These are phyloP conservation scores for Metarhizium rileyi DNA, from an alignment of 2,329 filamentous ascomycete species.

Conservation along the genomic window DNA sequence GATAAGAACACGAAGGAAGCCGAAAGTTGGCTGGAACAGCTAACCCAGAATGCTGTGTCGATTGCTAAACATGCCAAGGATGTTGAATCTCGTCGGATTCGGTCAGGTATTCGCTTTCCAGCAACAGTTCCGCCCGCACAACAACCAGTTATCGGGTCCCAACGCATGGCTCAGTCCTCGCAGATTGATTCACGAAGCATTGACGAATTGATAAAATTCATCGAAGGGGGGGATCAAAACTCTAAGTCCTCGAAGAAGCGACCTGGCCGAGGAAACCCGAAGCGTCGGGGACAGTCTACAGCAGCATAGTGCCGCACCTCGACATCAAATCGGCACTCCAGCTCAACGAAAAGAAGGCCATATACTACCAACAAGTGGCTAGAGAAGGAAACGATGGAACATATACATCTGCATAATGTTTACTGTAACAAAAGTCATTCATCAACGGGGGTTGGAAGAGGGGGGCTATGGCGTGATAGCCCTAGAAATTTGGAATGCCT, in stretches of 20 bases:
- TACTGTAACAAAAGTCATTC: not conserved
- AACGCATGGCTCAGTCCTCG: constrained; percentile 18
- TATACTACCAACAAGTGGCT: not conserved
- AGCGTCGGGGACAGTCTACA: constrained; percentile 33
- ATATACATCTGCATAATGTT: not conserved
- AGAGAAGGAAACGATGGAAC: not conserved
- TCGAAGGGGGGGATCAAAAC: constrained; percentile 62
- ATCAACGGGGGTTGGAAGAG: not conserved
- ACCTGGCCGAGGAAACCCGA: constrained; percentile 43
- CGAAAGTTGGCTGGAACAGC: constrained; percentile 89
- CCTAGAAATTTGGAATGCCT: not conserved
- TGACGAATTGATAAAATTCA: constrained; percentile 88
- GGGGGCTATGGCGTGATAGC: not conserved
- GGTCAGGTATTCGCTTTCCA: constrained; percentile 59
- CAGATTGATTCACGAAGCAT: constrained; percentile 71
- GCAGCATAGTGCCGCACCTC: not conserved
- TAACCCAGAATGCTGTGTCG: constrained; percentile 89
- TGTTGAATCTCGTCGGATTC: constrained; percentile 63
- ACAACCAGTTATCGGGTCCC: constrained; percentile 21
- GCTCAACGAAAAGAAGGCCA: not conserved
- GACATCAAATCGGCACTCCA: not conserved
- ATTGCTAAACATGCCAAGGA: constrained; percentile 93
- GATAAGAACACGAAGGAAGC: constrained; percentile 98
- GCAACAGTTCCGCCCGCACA: constrained; percentile 18
- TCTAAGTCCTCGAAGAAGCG: constrained; percentile 47